Evolutionary conservation across 306 rosid species (phyloP), one percentile per base, ranked within the genome.

Genomic region (Gillenia trifoliata): DNA sequence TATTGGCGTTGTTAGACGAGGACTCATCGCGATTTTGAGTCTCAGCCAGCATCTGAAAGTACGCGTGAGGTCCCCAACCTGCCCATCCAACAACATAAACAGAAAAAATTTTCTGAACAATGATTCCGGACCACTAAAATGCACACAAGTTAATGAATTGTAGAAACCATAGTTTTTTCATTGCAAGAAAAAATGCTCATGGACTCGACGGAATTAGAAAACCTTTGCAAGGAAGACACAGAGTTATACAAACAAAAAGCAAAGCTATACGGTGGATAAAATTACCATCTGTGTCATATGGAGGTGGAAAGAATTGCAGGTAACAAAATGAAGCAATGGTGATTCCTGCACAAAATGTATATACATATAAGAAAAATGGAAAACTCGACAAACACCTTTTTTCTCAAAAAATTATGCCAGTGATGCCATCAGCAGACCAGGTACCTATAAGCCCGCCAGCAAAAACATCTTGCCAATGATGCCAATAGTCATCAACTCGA

Each of bases 401-500:
- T 60, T 28, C 67, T 38, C 28, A 36, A 28, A 59, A 10, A 3
- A 72, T 59, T 19, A 26, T 72, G 28, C 22, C 11, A 11, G 6
- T 11, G 30, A 26, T 73, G 64, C 10, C 30, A 57, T 29, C 28
- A 36, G 68, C 2, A 1, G 68, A 19, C 38, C 33, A 83, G 74
- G 52, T 50, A 93, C 98, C 97, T 70, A 93, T 65, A 71, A 93
- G 94, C 79, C 83, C 89, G 49, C 96, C 97, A 55, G 96, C 87
- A 80, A 89, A 89, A 75, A 91, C 96, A 73, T 93, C 97, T 79
- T 88, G 91, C 98, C 97, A 89, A 74, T 93, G 97, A 88, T 93
- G 98, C 97, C 96, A 89, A 82, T 93, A 93, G 80, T 93, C 96
- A 82, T 93, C 98, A 76, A 93, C 92, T 64, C 97, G 97, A 65